Base-by-base conservation (phyloP, 371 early-diverging fungal species). In the Batkoa obscura region DNA sequence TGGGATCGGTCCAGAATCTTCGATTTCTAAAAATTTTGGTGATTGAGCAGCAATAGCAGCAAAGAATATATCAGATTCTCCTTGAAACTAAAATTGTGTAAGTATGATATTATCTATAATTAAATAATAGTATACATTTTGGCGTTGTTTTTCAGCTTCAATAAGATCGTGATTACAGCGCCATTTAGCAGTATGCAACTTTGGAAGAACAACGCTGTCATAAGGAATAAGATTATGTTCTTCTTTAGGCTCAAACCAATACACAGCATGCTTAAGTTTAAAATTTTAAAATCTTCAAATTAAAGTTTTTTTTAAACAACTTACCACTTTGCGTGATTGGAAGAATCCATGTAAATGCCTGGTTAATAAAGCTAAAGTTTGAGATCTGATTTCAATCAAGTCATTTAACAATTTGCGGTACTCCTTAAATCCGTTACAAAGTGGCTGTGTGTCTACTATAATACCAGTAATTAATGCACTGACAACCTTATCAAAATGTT, bases 371-470 rank as follows among this genome's bases (percentile, higher is more conserved):
- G 74, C 69, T 35, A 81, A 60, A 1, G 79, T 79, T 59, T 73
- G 78, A 3, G 78, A 73, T 47, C 77, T 73, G 32, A 84, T 68
- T 49, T 61, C 59, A 50, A 80, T 63, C 48, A 80, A 64, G 38
- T 72, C 71, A 0, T 71, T 65, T 43, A 87, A 62, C 41, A 86
- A 78, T 8, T 70, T 65, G 58, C 69, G 79, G 63, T 86, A 88
- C 70, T 89, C 87, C 33, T 59, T 56, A 0, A 83, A 78, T 13
- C 88, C 88, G 59, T 83, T 83, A 63, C 86, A 83, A 10, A 85
- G 61, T 1, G 89, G 89, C 38, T 84, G 72, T 32, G 70, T 77
- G 60, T 86, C 88, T 30, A 77, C 72, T 56, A 81, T 64, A 12
- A 75, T 70, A 6, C 86, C 86, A 1, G 78, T 76, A 0, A 78